These are phyloP conservation scores for Xylariales sp. DNA, from an alignment of 2,329 filamentous ascomycete species.

Conservation along the genomic window DNA sequence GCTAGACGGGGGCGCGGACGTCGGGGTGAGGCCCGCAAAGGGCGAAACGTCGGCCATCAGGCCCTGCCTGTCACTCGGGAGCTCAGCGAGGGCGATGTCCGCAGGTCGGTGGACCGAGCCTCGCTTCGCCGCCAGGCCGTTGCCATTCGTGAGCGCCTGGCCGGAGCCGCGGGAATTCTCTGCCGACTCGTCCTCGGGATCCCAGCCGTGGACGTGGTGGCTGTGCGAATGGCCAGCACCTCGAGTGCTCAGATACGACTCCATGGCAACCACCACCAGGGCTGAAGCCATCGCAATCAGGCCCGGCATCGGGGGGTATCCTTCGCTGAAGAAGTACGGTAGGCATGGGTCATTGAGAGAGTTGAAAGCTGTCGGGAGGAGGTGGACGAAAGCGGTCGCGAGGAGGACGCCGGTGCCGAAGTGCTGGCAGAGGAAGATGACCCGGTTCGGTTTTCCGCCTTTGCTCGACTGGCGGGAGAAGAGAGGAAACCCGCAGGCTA, in stretches of 20 bases:
- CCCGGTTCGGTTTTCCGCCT: conserved; percentile 51
- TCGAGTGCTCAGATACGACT: conserved; percentile 80
- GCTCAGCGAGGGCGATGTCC: conserved; percentile 46
- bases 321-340: conserved; percentile 71
- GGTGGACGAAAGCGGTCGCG: conserved; percentile 79
- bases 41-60: conserved; percentile 57
- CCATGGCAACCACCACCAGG: conserved; percentile 77
- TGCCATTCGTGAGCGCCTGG: conserved; percentile 16
- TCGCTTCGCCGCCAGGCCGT: conserved; percentile 34
- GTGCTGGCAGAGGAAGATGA: conserved; percentile 67
- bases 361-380: conserved; percentile 63
- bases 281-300: conserved; percentile 78
- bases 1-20: conserved; percentile 13
- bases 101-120: conserved; percentile 35
- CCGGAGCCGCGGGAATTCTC: too few species aligned
- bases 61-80: conserved; percentile 47
- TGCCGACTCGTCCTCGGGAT: conserved; percentile 33
- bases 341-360: conserved; percentile 68
- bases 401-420: conserved; percentile 83
- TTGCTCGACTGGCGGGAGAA: conserved; percentile 56
- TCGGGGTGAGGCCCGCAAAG: conserved; percentile 49
- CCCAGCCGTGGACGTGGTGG: conserved; percentile 38
- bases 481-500: conserved; percentile 63
- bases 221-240: conserved; percentile 58
- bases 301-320: conserved; percentile 77